Percentiles rank a stretch among this genome's conserved stretches.
Evolutionary conservation across 1,284 basidiomycete genomes (phyloP).

Genomic region (Trichosporon inkin): DNA sequence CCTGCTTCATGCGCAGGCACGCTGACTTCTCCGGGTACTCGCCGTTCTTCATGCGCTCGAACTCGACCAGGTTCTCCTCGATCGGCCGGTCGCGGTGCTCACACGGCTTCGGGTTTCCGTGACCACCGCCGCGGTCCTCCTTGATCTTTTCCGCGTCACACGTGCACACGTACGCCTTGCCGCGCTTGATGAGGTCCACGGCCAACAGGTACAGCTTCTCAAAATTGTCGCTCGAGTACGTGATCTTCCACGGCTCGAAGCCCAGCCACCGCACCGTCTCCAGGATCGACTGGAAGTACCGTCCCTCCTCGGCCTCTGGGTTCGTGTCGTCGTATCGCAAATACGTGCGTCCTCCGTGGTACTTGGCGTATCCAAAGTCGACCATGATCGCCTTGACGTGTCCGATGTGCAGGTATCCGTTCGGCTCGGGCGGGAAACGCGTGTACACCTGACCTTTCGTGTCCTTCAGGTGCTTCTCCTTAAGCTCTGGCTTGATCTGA

Average conservation of each 20-base stretch:
- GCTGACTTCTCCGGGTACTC: slow-evolving; percentile 85
- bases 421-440: slow-evolving; percentile 98
- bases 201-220: slow-evolving; percentile 82
- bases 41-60: slow-evolving; percentile 89
- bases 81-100: slow-evolving; percentile 77
- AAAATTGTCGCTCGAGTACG: slow-evolving; percentile 98
- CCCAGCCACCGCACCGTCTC: slow-evolving; percentile 96
- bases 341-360: slow-evolving; percentile 85
- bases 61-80: slow-evolving; percentile 79
- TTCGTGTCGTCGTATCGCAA: slow-evolving; percentile 96
- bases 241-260: slow-evolving; percentile 97
- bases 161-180: slow-evolving; percentile 93
- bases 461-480: slow-evolving; percentile 72
- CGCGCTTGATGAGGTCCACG: slow-evolving; percentile 82
- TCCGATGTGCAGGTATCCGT: slow-evolving; percentile 92
- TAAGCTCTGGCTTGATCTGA: slow-evolving; percentile 73
- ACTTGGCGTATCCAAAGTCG: slow-evolving; percentile 94
- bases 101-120: slow-evolving; percentile 80
- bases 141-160: slow-evolving; percentile 94
- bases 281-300: slow-evolving; percentile 93
- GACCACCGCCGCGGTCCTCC: slow-evolving; percentile 74
- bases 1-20: slow-evolving; percentile 96
- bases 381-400: slow-evolving; percentile 99
- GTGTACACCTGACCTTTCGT: slow-evolving; percentile 87
- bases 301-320: slow-evolving; percentile 92